Base-by-base conservation (phyloP, 2,329 filamentous ascomycete species). In the Alternaria panax region DNA sequence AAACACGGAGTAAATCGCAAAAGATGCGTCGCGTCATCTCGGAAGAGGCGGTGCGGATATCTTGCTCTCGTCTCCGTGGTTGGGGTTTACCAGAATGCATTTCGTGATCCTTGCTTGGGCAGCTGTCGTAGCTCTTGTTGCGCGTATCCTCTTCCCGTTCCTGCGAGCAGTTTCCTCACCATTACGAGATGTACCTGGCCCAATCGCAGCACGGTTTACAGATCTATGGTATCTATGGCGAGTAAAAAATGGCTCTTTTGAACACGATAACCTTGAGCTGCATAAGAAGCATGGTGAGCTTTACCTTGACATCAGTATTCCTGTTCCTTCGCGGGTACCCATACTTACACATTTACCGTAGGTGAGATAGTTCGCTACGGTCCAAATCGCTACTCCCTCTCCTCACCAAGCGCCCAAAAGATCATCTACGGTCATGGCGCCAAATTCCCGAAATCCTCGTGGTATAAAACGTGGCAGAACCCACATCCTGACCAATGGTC, bases 401-500 rank as follows among this genome's bases (percentile, higher is more conserved):
- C 53, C 20, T 52, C 56, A 4, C 32, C 42, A 2, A 40, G 20
- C 4, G 65, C 65, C 5, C 53, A 65, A 11, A 68, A 68, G 7
- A 53, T 56, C 1, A 67, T 69, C 30, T 69, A 69, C 22, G 61
- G 60, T 2, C 66, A 67, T 3, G 67, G 66, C n/a, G 48, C 62
- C 7, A 65, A 67, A 40, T 69, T 67, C 18, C 52, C 60, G 2
- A 70, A 70, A 40, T 67, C 66, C 7, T 45, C 60, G 25, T 70
- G 66, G 66, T 70, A 70, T 6, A 48, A 55, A 7, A 56, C 63
- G 9, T 70, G 64, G 62, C 38, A 36, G n/a, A 60, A 50, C 11
- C 57, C 60, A n/a, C 22, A 38, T 2, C 48, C 78, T 42, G 75
- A 80, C 51, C 59, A 62, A 20, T 68, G 64, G 65, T 52, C 60